phyloP scores from a whole-genome alignment of 78 protist genomes.

The Dictyostelium citrinum region DNA sequence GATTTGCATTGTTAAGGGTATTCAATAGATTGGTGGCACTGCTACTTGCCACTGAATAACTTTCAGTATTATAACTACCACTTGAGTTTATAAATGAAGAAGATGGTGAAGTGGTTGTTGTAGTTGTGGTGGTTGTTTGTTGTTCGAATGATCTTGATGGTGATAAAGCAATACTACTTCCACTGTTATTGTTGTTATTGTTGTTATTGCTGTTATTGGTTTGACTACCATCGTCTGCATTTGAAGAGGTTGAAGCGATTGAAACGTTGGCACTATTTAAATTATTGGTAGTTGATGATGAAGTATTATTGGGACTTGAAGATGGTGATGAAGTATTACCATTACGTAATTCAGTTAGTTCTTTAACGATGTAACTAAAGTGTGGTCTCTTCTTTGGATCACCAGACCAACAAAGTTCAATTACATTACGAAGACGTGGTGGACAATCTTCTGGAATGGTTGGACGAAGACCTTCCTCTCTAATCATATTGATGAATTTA shows the following conservation, averaged over 20 bases:
- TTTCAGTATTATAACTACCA: not conserved
- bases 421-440: slow-evolving; percentile 9
- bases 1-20: not conserved
- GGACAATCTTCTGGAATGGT: slow-evolving; percentile 62
- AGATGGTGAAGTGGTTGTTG: slow-evolving; percentile 9
- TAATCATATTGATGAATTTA: slow-evolving; percentile 58
- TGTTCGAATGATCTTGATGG: not conserved
- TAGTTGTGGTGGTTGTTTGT: not conserved
- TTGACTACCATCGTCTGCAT: not conserved
- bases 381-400: slow-evolving; percentile 62
- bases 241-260: not conserved
- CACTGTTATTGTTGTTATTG: not conserved
- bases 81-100: not conserved
- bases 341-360: slow-evolving; percentile 13
- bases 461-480: slow-evolving; percentile 69
- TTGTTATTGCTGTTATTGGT: not conserved
- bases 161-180: not conserved
- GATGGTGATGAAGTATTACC: not conserved
- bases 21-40: not conserved
- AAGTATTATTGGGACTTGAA: not conserved
- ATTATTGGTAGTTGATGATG: not conserved
- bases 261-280: not conserved
- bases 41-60: not conserved
- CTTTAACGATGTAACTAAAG: slow-evolving; percentile 21
- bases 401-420: slow-evolving; percentile 65